Conservation (phyloP, 2,329 filamentous ascomycete species). For the Davidsoniella virescens region DNA sequence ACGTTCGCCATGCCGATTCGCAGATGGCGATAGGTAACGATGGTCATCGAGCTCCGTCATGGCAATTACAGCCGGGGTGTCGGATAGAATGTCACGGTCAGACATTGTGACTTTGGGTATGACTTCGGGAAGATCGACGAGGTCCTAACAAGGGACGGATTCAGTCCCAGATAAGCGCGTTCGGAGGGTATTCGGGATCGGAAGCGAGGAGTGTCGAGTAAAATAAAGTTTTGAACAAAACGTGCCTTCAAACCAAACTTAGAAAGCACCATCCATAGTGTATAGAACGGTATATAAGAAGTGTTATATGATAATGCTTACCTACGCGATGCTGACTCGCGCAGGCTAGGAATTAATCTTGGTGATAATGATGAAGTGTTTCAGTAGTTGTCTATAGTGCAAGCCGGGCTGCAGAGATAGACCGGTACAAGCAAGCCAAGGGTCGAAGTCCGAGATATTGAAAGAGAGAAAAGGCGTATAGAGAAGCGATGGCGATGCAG, state of each 20-base stretch:
- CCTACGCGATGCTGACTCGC: too few species aligned
- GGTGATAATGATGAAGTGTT: too few species aligned
- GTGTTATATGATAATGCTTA: too few species aligned
- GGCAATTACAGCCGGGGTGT: slow-evolving; percentile 53
- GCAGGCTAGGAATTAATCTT: too few species aligned
- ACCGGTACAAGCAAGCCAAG: background rate
- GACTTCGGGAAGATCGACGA: background rate
- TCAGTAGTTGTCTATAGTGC: background rate
- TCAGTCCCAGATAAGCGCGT: too few species aligned
- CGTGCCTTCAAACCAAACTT: background rate
- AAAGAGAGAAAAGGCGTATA: background rate
- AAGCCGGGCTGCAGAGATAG: background rate
- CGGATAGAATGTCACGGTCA: slow-evolving; percentile 42
- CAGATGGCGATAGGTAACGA: slow-evolving; percentile 46
- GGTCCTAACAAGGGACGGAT: background rate
- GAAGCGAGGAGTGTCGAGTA: background rate
- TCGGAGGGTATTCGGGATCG: too few species aligned
- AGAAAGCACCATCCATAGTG: slow-evolving; percentile 6
- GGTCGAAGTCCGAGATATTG: background rate
- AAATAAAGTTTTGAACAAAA: background rate
- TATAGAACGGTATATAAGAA: background rate
- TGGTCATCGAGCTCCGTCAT: slow-evolving; percentile 79
- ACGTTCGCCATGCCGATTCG: slow-evolving; percentile 39
- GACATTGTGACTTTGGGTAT: slow-evolving; percentile 53
- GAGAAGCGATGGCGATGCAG: background rate